phyloP scores from a whole-genome alignment of 2,329 filamentous ascomycete species.

The Rhexocercosporidium sp. region DNA sequence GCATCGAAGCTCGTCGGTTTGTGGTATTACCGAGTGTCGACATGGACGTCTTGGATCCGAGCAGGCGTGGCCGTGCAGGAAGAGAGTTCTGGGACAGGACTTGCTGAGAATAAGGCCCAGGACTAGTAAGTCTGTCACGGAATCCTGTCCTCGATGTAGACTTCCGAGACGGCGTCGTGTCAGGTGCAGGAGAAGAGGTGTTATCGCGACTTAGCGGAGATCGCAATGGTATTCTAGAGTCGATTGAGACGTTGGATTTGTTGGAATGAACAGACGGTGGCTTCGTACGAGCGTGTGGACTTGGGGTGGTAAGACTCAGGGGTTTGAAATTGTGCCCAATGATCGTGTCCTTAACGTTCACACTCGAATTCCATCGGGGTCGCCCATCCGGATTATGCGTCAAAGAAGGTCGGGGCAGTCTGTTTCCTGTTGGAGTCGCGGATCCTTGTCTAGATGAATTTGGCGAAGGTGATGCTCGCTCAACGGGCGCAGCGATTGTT shows the following conservation, averaged over 20 bases:
- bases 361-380: conserved; percentile 75
- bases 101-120: conserved; percentile 55
- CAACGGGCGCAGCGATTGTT: conserved; percentile 49
- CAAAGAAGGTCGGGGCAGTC: conserved; percentile 50
- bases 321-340: conserved; percentile 73
- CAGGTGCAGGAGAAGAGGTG: conserved; percentile 36
- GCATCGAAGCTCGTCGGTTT: conserved; percentile 58
- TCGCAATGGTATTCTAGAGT: conserved; percentile 42
- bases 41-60: conserved; percentile 49
- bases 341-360: conserved; percentile 66
- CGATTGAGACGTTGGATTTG: conserved; percentile 27
- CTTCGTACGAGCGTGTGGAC: conserved; percentile 35
- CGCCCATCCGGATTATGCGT: conserved; percentile 57
- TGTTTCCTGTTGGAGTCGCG: conserved; percentile 54
- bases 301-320: conserved; percentile 55
- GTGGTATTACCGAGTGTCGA: conserved; percentile 44
- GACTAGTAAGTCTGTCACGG: conserved; percentile 59
- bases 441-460: conserved; percentile 47
- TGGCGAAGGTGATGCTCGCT: conserved; percentile 44
- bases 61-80: conserved; percentile 44
- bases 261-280: conserved; percentile 34
- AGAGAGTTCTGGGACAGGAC: conserved; percentile 45
- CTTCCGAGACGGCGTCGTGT: conserved; percentile 38
- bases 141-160: conserved; percentile 50
- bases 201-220: conserved; percentile 38